Conservation (phyloP, 177 flowering plant species). For the Vitis hybrid region DNA sequence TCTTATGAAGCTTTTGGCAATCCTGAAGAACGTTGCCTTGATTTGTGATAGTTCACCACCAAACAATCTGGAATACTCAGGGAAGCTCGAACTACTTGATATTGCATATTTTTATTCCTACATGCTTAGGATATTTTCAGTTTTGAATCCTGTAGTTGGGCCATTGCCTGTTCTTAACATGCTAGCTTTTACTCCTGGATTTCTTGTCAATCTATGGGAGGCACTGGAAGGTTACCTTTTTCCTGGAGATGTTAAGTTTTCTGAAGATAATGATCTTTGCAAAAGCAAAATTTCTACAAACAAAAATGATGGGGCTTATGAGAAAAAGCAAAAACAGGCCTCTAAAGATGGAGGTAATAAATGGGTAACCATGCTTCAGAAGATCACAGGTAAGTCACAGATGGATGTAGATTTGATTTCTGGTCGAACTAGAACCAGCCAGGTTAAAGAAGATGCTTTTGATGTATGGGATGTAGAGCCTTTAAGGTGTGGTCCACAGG, state of each 20-base stretch:
- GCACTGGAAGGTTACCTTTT: conserved; percentile 57
- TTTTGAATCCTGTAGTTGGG: conserved; percentile 56
- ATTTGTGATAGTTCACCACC: conserved; percentile 9
- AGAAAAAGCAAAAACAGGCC: conserved; percentile 42
- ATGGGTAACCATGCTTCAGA: conserved; percentile 70
- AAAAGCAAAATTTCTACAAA: conserved; percentile 23
- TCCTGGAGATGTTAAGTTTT: conserved; percentile 21
- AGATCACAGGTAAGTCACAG: conserved; percentile 67
- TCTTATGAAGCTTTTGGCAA: conserved; percentile 62
- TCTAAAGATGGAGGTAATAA: conserved; percentile 60
- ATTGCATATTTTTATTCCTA: conserved; percentile 66
- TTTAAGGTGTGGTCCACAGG: conserved; percentile 66
- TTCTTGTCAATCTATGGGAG: conserved; percentile 64
- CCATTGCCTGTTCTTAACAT: conserved; percentile 80
- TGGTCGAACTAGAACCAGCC: conserved; percentile 16
- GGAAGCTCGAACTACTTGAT: conserved; percentile 56
- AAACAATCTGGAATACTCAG: conserved; percentile 7
- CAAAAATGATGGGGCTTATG: conserved; percentile 25
- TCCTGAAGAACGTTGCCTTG: conserved; percentile 28
- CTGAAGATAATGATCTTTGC: conserved; percentile 12
- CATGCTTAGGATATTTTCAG: conserved; percentile 74
- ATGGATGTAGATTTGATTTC: conserved; percentile 28
- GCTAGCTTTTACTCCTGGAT: conserved; percentile 92
- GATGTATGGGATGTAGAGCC: conserved; percentile 79
- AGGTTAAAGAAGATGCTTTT: conserved; percentile 30